phyloP scores from a whole-genome alignment of 1,284 basidiomycete genomes.

The Schizophyllum amplum region DNA sequence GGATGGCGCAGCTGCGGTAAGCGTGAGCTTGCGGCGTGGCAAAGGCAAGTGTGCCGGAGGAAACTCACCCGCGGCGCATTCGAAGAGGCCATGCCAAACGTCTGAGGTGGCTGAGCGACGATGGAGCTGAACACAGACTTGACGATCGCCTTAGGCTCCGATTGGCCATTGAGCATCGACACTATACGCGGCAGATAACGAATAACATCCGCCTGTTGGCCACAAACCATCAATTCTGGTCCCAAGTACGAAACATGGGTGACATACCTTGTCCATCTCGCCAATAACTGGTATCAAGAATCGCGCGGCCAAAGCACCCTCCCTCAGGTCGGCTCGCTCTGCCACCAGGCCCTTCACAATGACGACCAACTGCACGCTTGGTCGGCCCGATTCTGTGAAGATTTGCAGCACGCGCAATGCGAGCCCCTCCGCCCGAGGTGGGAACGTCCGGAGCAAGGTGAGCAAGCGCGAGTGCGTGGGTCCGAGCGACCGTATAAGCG shows the following conservation, averaged over 20 bases:
- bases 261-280: slow-evolving; percentile 85
- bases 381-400: slow-evolving; percentile 79
- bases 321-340: slow-evolving; percentile 48
- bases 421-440: slow-evolving; percentile 82
- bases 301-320: slow-evolving; percentile 60
- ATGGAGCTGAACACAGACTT: slow-evolving; percentile 84
- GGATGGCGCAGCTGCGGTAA: slow-evolving; percentile 69
- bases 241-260: too few species aligned
- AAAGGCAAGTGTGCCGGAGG: too few species aligned
- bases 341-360: slow-evolving; percentile 77
- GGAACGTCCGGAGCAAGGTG: slow-evolving; percentile 80
- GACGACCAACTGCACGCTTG: slow-evolving; percentile 71
- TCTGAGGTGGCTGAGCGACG: slow-evolving; percentile 79
- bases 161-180: slow-evolving; percentile 75
- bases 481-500: slow-evolving; percentile 86
- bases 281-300: slow-evolving; percentile 95
- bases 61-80: slow-evolving; percentile 58
- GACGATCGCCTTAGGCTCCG: slow-evolving; percentile 80
- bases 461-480: slow-evolving; percentile 81
- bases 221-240: slow-evolving; percentile 1
- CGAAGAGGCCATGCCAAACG: slow-evolving; percentile 77
- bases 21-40: too few species aligned
- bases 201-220: slow-evolving; percentile 81
- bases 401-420: slow-evolving; percentile 86
- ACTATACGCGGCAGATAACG: slow-evolving; percentile 87